A percentile compares a stretch with the other conserved stretches of the same genome.
phyloP scores from a whole-genome alignment of 352 stramenopile genomes.

The Phytophthora litchii region DNA sequence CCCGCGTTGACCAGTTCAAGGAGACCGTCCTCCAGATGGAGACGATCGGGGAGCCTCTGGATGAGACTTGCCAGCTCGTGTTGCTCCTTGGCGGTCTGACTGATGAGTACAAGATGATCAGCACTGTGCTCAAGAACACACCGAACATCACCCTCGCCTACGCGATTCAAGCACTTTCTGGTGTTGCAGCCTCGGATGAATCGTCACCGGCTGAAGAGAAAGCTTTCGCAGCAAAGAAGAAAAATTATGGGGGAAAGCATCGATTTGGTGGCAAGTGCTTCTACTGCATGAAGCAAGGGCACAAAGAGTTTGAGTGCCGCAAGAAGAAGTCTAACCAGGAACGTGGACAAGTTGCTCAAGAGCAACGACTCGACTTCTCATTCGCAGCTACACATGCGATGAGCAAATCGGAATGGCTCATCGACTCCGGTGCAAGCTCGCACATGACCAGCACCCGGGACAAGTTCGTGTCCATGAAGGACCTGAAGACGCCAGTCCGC shows the following conservation, averaged over 20 bases:
- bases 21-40: background rate
- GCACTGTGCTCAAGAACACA: conserved; percentile 8
- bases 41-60: conserved; percentile 11
- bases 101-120: conserved; percentile 15
- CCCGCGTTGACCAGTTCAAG: background rate
- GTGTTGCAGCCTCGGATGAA: conserved; percentile 2
- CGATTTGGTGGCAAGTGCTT: conserved; percentile 8
- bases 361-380: background rate
- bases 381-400: background rate
- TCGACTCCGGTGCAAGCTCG: background rate
- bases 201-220: conserved; percentile 2
- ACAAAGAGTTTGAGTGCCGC: conserved; percentile 9
- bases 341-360: background rate
- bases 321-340: too few relatives aligned
- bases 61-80: conserved; percentile 26
- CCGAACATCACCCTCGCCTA: conserved; percentile 4
- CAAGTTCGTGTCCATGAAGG: conserved; percentile 15
- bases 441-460: too few relatives aligned
- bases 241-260: background rate
- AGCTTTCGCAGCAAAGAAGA: background rate
- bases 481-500: conserved; percentile 13
- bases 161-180: conserved; percentile 2
- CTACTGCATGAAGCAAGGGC: conserved; percentile 11
- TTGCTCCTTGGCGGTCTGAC: conserved; percentile 30
- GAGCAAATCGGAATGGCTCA: background rate